Evolutionary conservation across 2,329 filamentous ascomycete species (phyloP), one percentile per base, ranked within the genome.

Genomic region (Colletotrichum tanaceti): DNA sequence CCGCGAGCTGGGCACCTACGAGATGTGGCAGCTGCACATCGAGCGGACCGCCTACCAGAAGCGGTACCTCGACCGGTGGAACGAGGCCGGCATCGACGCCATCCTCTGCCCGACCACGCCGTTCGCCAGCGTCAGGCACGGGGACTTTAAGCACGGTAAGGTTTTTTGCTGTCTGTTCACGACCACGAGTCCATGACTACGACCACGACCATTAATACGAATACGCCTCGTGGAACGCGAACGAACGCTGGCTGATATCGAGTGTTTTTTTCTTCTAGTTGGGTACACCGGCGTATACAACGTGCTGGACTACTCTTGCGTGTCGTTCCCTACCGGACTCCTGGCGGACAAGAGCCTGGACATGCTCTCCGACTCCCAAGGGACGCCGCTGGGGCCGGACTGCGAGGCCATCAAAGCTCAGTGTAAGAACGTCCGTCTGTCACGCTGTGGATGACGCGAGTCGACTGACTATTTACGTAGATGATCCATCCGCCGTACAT

Each of bases 21-120:
- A 83, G 5, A 81, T 85, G 77, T 86, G 84, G 84, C 77, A 79
- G 71, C 72, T 86, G 53, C 83, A 85, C 28, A 57, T 79, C 1
- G 82, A 86, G 66, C 77, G 84, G 9, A 77, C 79, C 0, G 80
- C 75, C 0, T 85, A 79, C 70, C 83, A 85, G 75, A 83, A 83
- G 70, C 74, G 75, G 11, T 84, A 85, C 58, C 75, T 85, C 0
- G 81, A 84, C 47, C 77, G 81, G 2, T 85, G 83, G 84, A 79
- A 79, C 41, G 75, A 74, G 54, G 79, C 80, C 0, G 82, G 80
- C 1, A 84, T 90, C 9, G 90, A 92, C 73, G 88, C 88, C 1
- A 83, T 92, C 10, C 75, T 92, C 1, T 87, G 86, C 58, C 89
- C 90, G 0, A 84, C 82, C 0, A 83, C 81, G 39, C 81, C 83